A percentile compares a stretch with the other conserved stretches of the same genome.
These are phyloP conservation scores for Exidia glandulosa DNA, from an alignment of 768 basidiomycete species.

Conservation along the genomic window DNA sequence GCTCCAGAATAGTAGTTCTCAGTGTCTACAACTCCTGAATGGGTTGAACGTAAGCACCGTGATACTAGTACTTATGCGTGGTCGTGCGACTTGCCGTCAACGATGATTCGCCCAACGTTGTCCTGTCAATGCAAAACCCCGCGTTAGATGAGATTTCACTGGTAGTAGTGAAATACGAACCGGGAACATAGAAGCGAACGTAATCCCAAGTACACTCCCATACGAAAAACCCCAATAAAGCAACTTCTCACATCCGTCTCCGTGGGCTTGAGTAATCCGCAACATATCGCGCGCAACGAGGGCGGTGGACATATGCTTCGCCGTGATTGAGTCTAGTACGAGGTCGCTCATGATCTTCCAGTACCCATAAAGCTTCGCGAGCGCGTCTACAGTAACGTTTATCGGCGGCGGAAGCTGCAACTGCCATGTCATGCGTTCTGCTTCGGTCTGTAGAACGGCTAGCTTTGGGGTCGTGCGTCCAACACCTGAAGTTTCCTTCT, in stretches of 20 bases:
- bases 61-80: too few species aligned
- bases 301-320: constrained; percentile 1
- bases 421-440: background rate
- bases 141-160: too few species aligned
- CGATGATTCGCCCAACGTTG: constrained; percentile 1
- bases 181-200: constrained; percentile 1
- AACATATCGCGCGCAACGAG: constrained; percentile 2
- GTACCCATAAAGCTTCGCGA: background rate
- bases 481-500: too few species aligned
- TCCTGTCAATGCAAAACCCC: background rate
- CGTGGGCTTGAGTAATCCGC: constrained; percentile 1
- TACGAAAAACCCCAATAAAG: constrained; percentile 2
- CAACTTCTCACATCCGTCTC: background rate
- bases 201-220: background rate
- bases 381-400: background rate
- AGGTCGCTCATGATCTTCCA: background rate
- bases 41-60: background rate
- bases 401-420: background rate
- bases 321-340: background rate
- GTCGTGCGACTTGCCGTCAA: background rate
- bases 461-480: too few species aligned
- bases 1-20: constrained; percentile 2
- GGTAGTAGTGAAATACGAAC: too few species aligned
- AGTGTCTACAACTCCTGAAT: background rate
- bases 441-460: background rate